phyloP scores from a whole-genome alignment of 257 asterid genomes.

The Cruciata laevipes region DNA sequence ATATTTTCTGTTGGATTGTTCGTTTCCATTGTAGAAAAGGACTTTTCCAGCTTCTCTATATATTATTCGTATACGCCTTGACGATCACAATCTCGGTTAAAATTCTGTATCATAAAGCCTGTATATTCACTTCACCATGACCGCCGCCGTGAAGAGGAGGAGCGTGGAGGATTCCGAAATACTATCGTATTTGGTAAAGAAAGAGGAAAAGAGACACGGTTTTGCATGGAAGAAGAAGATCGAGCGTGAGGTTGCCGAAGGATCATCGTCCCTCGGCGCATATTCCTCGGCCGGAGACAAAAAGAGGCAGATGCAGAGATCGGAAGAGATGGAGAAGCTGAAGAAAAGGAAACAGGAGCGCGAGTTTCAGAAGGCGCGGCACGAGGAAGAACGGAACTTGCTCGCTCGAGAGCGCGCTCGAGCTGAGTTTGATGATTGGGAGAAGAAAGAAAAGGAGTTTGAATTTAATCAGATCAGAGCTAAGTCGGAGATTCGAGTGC shows the following conservation, averaged over 20 bases:
- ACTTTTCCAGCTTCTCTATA: too few species aligned
- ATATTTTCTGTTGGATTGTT: too few species aligned
- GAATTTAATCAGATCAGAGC: slow-evolving; percentile 91
- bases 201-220: neutral
- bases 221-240: slow-evolving; percentile 70
- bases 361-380: slow-evolving; percentile 86
- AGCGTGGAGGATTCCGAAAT: neutral
- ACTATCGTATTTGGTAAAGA: neutral
- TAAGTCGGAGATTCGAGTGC: slow-evolving; percentile 78
- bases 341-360: slow-evolving; percentile 93
- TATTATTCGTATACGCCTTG: too few species aligned
- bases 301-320: slow-evolving; percentile 51
- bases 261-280: slow-evolving; percentile 48
- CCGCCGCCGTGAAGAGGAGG: neutral
- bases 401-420: slow-evolving; percentile 93
- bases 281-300: slow-evolving; percentile 74
- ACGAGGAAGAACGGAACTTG: slow-evolving; percentile 90
- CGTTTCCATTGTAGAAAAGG: too few species aligned
- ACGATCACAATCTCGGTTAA: too few species aligned
- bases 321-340: slow-evolving; percentile 77
- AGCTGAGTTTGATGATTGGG: slow-evolving; percentile 98
- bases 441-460: slow-evolving; percentile 97
- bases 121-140: too few species aligned
- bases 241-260: slow-evolving; percentile 32
- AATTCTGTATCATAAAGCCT: too few species aligned